These are phyloP conservation scores for Lachancea waltii DNA, from an alignment of 805 yeast genomes.

Conservation along the genomic window DNA sequence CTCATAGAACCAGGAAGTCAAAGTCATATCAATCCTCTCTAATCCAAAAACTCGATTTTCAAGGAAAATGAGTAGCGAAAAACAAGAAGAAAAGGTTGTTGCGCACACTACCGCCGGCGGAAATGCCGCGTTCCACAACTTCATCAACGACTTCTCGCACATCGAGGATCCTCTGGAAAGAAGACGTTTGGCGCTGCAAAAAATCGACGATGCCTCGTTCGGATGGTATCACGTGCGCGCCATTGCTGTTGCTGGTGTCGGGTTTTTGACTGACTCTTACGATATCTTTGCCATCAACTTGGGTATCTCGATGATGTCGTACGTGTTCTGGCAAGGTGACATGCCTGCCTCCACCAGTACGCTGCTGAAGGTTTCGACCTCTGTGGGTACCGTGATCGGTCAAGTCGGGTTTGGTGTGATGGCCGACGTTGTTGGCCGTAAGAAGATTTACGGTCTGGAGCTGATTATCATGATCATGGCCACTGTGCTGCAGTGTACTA, in stretches of 20 bases:
- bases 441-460: slow-evolving; percentile 80
- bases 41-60: too few relatives aligned
- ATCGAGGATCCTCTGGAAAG: slow-evolving; percentile 81
- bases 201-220: slow-evolving; percentile 70
- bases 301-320: slow-evolving; percentile 71
- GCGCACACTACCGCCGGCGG: slow-evolving; percentile 57
- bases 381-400: slow-evolving; percentile 91
- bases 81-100: slow-evolving; percentile 20
- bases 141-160: slow-evolving; percentile 70
- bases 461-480: slow-evolving; percentile 78
- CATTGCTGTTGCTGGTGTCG: slow-evolving; percentile 85
- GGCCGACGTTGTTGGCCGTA: slow-evolving; percentile 82
- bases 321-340: slow-evolving; percentile 61
- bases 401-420: slow-evolving; percentile 77
- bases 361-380: slow-evolving; percentile 77
- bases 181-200: slow-evolving; percentile 78
- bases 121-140: slow-evolving; percentile 82
- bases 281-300: slow-evolving; percentile 87
- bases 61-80: slow-evolving; percentile 4
- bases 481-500: slow-evolving; percentile 66
- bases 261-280: slow-evolving; percentile 88
- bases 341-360: slow-evolving; percentile 72
- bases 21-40: too few relatives aligned
- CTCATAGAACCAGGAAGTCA: neutral
- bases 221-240: slow-evolving; percentile 82